A percentile compares a stretch with the other conserved stretches of the same genome.
Conservation (phyloP, 345 rosid species). For the Psidium friedrichsthalianum region DNA sequence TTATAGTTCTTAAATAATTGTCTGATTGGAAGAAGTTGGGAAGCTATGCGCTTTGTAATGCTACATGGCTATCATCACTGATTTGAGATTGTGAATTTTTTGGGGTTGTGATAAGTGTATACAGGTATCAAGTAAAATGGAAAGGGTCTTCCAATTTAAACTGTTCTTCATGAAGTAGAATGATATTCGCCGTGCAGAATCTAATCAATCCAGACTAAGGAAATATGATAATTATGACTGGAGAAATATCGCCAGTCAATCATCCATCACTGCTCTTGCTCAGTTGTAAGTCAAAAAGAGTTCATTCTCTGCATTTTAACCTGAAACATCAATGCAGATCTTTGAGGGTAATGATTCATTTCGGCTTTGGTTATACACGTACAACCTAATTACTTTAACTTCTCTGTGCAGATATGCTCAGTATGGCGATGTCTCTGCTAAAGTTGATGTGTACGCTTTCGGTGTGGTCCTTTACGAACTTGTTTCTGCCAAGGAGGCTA, state of each 20-base stretch:
- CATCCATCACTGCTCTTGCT: neutral
- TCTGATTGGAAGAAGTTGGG: neutral
- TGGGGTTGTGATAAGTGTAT: neutral
- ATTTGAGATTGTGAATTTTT: neutral
- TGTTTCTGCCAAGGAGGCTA: conserved; percentile 83
- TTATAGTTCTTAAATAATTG: neutral
- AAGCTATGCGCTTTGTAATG: neutral
- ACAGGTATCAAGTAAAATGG: neutral
- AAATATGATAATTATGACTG: neutral
- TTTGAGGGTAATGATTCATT: neutral
- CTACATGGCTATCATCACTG: neutral
- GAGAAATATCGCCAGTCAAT: neutral
- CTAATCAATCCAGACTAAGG: neutral
- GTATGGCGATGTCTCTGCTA: conserved; percentile 83
- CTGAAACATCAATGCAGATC: neutral
- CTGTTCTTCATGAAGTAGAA: neutral
- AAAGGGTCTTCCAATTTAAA: neutral
- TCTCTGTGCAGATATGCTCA: conserved; percentile 58
- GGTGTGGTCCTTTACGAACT: conserved; percentile 96
- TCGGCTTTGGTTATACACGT: neutral
- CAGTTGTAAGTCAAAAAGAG: neutral
- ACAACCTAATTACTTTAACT: neutral
- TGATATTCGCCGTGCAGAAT: neutral
- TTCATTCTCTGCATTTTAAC: neutral
- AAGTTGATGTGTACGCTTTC: conserved; percentile 87